Base-by-base conservation (phyloP, 1,284 basidiomycete species). In the Cryptococcus floricola region DNA sequence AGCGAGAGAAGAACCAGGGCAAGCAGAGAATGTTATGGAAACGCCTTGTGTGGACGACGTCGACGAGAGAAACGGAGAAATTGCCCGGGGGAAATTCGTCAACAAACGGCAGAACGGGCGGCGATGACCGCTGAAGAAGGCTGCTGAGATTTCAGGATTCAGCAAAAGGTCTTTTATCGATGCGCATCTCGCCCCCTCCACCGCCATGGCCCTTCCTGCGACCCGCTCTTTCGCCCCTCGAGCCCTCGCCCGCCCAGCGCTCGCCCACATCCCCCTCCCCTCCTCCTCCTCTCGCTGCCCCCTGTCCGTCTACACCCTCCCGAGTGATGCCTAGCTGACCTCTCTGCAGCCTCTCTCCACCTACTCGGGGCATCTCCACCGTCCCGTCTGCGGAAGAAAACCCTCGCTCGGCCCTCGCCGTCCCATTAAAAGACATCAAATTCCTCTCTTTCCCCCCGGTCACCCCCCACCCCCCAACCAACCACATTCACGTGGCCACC, bases 401-500 rank as follows among this genome's bases (percentile, higher is more conserved):
- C 27, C 23, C 44, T 25, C 18, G 25, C n/a, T 23, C 44, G 2
- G 27, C 13, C 45, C 42, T 53, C 51, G 53, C 59, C 13, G 56
- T 60, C 19, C 50, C 59, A 16, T 44, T 60, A 16, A 52, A 42
- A 18, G 50, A 53, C 49, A 54, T 39, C 19, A 55, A 59, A 52
- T 51, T 53, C 54, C 63, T 65, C 45, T 54, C 55, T 4, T 65
- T 66, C 50, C 64, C 67, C 3, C 39, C 44, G 14, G 43, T 60
- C 8, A 54, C 45, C 25, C 68, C 69, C 3, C 60, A 71, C 28
- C 58, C 61, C 5, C 66, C 61, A 10, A 86, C 85, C 4, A 85
- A 92, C 77, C 78, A 80, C 54, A 81, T 91, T 54, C 91, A 92
- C 54, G 89, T 87, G 63, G 93, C 91, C 4, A 83, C 83, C 46